These are phyloP conservation scores for Yamadazyma trypodendri DNA, from an alignment of 1,139 yeast species.

Conservation along the genomic window DNA sequence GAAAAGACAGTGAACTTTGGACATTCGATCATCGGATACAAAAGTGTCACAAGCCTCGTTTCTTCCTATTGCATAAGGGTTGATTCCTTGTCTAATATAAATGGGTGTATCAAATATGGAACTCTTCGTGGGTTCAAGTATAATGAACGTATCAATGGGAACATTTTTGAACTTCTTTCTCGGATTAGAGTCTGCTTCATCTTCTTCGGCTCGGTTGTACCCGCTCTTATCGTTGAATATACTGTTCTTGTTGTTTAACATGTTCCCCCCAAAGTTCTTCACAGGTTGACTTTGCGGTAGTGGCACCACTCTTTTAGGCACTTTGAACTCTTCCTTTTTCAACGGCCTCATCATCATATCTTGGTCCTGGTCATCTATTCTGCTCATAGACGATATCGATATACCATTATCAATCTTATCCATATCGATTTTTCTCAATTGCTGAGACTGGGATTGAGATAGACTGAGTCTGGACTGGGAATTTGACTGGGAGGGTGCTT, in stretches of 20 bases:
- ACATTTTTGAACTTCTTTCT: conserved; percentile 10
- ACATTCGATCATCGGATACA: conserved; percentile 71
- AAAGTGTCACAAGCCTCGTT: conserved; percentile 56
- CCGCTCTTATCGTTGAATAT: conserved; percentile 2
- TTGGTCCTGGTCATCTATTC: conserved; percentile 39
- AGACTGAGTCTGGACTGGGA: conserved; percentile 45
- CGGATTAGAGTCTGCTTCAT: not conserved
- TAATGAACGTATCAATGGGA: conserved; percentile 30
- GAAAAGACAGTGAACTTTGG: conserved; percentile 79
- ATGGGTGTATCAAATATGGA: conserved; percentile 43
- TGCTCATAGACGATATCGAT: conserved; percentile 40
- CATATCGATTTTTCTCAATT: conserved; percentile 45
- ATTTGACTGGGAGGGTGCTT: conserved; percentile 6
- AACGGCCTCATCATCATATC: conserved; percentile 48
- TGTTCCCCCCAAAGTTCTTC: not conserved
- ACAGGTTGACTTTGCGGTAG: conserved; percentile 42
- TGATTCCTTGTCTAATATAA: conserved; percentile 59
- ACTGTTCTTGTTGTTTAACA: not conserved
- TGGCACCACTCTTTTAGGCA: conserved; percentile 44
- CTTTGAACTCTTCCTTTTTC: conserved; percentile 39
- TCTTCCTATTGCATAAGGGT: conserved; percentile 66
- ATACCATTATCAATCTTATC: conserved; percentile 35
- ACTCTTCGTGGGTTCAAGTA: conserved; percentile 28
- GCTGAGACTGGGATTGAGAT: conserved; percentile 72
- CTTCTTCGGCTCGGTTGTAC: not conserved